phyloP scores from a whole-genome alignment of 2,329 filamentous ascomycete genomes.

The Cercospora sp. region DNA sequence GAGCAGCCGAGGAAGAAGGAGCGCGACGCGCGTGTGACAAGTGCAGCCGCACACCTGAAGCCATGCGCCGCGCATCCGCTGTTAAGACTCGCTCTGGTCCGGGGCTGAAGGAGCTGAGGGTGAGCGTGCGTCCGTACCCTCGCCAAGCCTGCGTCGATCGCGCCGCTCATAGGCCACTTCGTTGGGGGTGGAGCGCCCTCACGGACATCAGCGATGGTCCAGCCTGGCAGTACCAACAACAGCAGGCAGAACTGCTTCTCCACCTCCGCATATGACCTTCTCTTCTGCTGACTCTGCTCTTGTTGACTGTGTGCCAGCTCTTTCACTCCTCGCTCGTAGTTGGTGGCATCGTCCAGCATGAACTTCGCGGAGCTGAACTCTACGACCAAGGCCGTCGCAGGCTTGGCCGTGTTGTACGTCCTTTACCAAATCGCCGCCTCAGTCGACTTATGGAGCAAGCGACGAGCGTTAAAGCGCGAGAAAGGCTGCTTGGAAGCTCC shows the following conservation, averaged over 20 bases:
- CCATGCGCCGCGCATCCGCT: background rate
- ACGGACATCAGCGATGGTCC: background rate
- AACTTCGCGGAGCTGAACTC: constrained; percentile 15
- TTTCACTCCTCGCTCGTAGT: background rate
- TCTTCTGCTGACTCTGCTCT: background rate
- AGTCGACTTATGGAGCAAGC: constrained; percentile 40
- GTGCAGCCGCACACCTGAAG: background rate
- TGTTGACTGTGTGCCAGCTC: background rate
- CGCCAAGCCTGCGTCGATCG: background rate
- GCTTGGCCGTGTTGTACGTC: constrained; percentile 38
- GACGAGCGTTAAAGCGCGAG: constrained; percentile 43
- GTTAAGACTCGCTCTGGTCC: background rate
- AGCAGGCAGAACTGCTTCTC: background rate
- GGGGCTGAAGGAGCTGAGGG: background rate
- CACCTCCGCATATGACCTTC: background rate
- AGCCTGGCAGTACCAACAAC: background rate
- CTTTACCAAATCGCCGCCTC: constrained; percentile 41
- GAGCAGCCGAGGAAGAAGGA: background rate
- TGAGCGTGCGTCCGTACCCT: background rate
- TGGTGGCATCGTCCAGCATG: constrained; percentile 13
- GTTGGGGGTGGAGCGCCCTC: background rate
- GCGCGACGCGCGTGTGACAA: background rate
- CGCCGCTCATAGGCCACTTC: background rate
- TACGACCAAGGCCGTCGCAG: constrained; percentile 31
- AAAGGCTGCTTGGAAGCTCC: constrained; percentile 53